Base-by-base conservation (phyloP, 2,329 filamentous ascomycete genomes). In the Clonostachys rhizophaga region DNA sequence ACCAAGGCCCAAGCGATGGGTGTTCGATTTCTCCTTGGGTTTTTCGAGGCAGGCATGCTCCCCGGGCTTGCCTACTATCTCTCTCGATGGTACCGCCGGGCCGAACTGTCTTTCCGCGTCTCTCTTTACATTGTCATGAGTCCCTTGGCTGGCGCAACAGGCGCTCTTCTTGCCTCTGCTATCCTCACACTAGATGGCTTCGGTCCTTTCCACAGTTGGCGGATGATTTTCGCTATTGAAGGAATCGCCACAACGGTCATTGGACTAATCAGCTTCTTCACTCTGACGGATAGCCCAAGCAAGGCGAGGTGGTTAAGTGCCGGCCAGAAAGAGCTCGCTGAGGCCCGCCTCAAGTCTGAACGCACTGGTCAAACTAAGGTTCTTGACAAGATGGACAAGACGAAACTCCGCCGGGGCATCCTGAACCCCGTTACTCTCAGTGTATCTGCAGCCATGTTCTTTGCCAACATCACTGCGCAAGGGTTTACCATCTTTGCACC, bases 201-300 rank as follows among this genome's bases (percentile, higher is more conserved):
- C 13, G 70, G 64, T 5, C 72, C 72, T 1, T 64, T 81, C 40
- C 65, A 65, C 20, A 74, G 48, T 17, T 50, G 48, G 48, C 18
- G 14, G n/a, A 86, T 83, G 68, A 73, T 86, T 5, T 87, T 87
- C 59, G 76, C 86, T 47, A 68, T 86, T 44, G 71, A 67, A 49
- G 56, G 67, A 14, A 56, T 63, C 18, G 47, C 57, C 17, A 54
- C 62, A 37, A 47, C 66, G 43, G 45, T 64, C 20, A 54, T 62
- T 14, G 56, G 57, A 35, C 39, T 67, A 34, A 17, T 66, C 44
- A 53, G 61, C 44, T 62, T 57, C 49, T 63, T 58, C 52, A 59
- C 53, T 48, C 55, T 57, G 20, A 62, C 63, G 2, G 62, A 67
- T 46, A 64, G 59, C 46, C 64, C 64, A 2, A 61, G 65, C 51